These are phyloP conservation scores for Prunus padus DNA, from an alignment of 306 rosid species.

Conservation along the genomic window DNA sequence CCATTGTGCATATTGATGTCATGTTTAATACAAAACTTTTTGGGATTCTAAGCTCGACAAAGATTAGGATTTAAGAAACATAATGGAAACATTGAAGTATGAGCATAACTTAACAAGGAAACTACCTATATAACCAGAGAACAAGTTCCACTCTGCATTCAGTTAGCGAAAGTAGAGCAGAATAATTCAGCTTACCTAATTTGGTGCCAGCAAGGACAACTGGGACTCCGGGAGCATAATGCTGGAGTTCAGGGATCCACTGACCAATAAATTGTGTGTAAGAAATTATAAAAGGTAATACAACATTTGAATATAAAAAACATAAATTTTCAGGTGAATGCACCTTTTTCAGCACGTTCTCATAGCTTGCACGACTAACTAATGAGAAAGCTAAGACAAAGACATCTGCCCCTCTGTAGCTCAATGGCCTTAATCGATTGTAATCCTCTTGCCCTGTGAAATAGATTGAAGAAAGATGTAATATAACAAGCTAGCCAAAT, in stretches of 20 bases:
- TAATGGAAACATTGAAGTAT: not conserved
- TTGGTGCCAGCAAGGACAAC: conserved; percentile 83
- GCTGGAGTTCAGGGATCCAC: conserved; percentile 98
- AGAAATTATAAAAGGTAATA: conserved; percentile 13
- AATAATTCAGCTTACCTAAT: conserved; percentile 51
- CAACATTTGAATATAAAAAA: not conserved
- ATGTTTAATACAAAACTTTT: not conserved
- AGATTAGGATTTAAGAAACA: not conserved
- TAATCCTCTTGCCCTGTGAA: conserved; percentile 89
- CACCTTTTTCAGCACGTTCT: conserved; percentile 81
- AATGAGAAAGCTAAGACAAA: conserved; percentile 83
- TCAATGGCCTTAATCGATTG: conserved; percentile 87
- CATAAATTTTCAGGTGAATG: not conserved
- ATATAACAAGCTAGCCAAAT: conserved; percentile 21
- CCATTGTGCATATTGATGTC: too few relatives aligned
- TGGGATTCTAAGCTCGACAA: conserved; percentile 8
- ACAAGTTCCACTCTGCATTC: not conserved
- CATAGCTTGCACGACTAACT: conserved; percentile 86
- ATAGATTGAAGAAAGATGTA: conserved; percentile 21
- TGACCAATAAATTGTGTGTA: conserved; percentile 28
- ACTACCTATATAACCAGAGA: not conserved
- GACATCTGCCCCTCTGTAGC: conserved; percentile 93
- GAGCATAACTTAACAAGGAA: not conserved
- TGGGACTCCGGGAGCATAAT: conserved; percentile 77
- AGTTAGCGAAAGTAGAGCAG: not conserved